Evolutionary conservation across 2,329 filamentous ascomycete species (phyloP), one percentile per base, ranked within the genome.

Genomic region (Lecanoromycetidae sp.): DNA sequence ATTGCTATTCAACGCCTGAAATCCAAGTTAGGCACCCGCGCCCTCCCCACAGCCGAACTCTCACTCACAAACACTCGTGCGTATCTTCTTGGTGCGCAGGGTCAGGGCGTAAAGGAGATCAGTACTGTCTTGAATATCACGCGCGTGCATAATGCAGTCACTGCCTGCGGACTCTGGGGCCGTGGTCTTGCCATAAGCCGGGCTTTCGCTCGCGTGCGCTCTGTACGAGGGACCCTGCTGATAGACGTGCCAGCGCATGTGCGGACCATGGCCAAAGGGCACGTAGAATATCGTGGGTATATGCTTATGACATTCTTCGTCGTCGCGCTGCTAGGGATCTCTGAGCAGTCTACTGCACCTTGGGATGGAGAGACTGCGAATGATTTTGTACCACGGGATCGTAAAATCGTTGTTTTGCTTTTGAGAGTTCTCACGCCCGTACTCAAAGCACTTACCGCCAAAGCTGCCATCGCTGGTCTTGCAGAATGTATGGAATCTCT

Each of bases 31-130:
- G 83, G 82, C 22, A 87, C 82, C 0, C 75, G 75, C 38, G 70
- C 78, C 0, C 66, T 87, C 0, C 82, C 83, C 0, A 87, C 83
- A 0, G 83, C 82, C 0, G 82, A 87, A 60, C 70, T 87, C 0
- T 79, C 81, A 50, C 68, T 84, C 2, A 66, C 71, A 13, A 71
- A 67, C n/a, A 76, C 77, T 69, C 72, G 79, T 2, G 79, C 67
- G 3, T 79, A 79, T 69, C 68, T 86, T 5, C 64, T 88, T 23
- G 84, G 84, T 5, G 64, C 71, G 3, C 72, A 82, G 52, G 82
- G 82, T 1, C 65, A 74, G 33, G 84, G 83, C 1, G 72, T 84
- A 25, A 73, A 76, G 20, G 80, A 84, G 55, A 83, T 87, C 49
- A 71, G 74, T 32, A 77, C 76, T 1, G 67, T 88, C 12, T 67